phyloP scores from a whole-genome alignment of 768 basidiomycete genomes.

The Brasilioporus rufonigricans region DNA sequence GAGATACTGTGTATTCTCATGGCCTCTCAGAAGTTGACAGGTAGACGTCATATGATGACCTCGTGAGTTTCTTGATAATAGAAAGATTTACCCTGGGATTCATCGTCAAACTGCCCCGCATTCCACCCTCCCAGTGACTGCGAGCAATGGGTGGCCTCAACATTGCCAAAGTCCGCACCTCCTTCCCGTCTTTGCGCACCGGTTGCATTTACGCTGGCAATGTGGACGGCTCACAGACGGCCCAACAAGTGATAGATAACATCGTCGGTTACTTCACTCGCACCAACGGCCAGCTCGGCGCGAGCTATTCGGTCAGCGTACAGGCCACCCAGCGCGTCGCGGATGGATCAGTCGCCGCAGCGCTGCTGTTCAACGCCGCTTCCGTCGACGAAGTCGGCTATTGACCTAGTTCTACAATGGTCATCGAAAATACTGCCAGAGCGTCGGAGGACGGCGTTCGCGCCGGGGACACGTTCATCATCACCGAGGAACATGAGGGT shows the following conservation, averaged over 20 bases:
- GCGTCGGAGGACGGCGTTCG: conserved; percentile 55
- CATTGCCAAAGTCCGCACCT: conserved; percentile 49
- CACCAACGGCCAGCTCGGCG: conserved; percentile 74
- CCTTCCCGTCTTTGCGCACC: conserved; percentile 59
- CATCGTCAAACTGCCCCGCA: background rate
- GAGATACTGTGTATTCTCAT: too few relatives aligned
- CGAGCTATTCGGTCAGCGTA: conserved; percentile 60
- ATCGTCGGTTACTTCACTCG: conserved; percentile 67
- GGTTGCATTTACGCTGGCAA: conserved; percentile 74
- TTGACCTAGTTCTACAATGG: conserved; percentile 64
- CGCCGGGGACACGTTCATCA: conserved; percentile 68
- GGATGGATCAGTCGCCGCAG: conserved; percentile 50
- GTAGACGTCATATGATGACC: background rate
- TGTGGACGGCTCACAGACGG: conserved; percentile 71
- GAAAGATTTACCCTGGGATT: background rate
- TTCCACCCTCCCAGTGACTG: background rate
- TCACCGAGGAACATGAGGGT: conserved; percentile 85
- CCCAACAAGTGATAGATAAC: conserved; percentile 52
- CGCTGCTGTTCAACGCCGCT: conserved; percentile 62
- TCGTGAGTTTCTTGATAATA: background rate
- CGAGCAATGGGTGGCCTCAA: conserved; percentile 36
- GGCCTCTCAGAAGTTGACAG: too few relatives aligned
- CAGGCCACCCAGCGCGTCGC: conserved; percentile 49
- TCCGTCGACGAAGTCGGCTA: conserved; percentile 63
- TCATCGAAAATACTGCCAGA: conserved; percentile 66